Conservation (phyloP, 208 protist species). For the Leishmania braziliensis region DNA sequence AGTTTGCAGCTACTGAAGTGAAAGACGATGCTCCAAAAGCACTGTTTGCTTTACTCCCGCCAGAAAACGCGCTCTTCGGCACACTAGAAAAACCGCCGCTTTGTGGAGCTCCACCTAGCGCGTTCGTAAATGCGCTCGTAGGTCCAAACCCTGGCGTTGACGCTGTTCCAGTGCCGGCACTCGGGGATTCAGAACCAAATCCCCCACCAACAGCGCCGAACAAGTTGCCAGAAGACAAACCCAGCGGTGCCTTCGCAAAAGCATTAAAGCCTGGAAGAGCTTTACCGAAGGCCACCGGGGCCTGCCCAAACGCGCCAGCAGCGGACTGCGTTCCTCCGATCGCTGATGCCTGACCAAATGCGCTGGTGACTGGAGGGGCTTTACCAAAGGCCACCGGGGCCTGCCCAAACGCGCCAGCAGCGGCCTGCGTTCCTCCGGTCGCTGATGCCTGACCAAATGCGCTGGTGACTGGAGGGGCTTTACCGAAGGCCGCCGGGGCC, state of each 20-base stretch:
- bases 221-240: not conserved
- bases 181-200: not conserved
- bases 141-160: not conserved
- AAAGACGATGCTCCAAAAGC: constrained; percentile 33
- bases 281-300: too few species aligned
- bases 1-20: constrained; percentile 24
- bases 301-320: too few species aligned
- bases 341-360: too few species aligned
- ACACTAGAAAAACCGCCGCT: constrained; percentile 25
- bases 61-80: constrained; percentile 30
- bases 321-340: too few species aligned
- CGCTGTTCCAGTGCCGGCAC: not conserved
- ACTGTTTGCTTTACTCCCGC: constrained; percentile 21
- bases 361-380: too few species aligned
- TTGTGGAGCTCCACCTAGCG: constrained; percentile 21
- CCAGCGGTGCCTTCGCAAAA: too few species aligned
- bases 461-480: not conserved
- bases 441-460: not conserved
- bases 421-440: not conserved
- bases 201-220: not conserved
- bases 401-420: not conserved
- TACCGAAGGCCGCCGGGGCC: not conserved
- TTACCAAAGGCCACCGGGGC: too few species aligned
- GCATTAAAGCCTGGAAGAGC: too few species aligned
- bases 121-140: constrained; percentile 24